A percentile compares a stretch with the other conserved stretches of the same genome.
Evolutionary conservation across 2,329 filamentous ascomycete species (phyloP).

Genomic region (Sporothrix sp.): DNA sequence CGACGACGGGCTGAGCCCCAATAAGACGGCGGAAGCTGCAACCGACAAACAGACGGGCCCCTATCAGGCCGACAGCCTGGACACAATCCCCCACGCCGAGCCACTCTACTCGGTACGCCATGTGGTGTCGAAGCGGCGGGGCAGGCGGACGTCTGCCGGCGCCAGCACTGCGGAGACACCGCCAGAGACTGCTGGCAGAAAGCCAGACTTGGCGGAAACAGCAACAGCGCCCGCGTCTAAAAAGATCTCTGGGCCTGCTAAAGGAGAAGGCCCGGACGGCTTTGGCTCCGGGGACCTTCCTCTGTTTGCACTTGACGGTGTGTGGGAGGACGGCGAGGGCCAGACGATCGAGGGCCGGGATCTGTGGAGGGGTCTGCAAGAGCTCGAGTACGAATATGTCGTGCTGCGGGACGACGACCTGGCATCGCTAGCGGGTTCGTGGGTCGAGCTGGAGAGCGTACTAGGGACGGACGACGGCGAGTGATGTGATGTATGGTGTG

Average conservation of each 20-base stretch:
- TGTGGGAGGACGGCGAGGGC: slow-evolving; percentile 2
- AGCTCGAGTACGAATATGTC: slow-evolving; percentile 11
- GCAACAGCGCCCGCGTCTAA: too few species aligned
- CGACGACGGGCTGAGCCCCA: neutral
- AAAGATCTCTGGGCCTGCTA: neutral
- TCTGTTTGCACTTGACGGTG: neutral
- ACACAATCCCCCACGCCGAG: slow-evolving; percentile 4
- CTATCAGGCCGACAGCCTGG: slow-evolving; percentile 9
- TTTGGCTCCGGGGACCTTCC: neutral
- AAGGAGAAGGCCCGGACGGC: neutral
- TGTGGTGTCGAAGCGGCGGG: neutral
- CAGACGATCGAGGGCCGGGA: neutral
- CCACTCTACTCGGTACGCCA: slow-evolving; percentile 9
- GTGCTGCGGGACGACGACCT: slow-evolving; percentile 11
- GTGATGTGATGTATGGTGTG: neutral
- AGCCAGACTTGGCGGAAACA: neutral
- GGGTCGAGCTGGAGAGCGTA: slow-evolving; percentile 12
- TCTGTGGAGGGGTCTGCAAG: neutral
- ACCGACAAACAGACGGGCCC: neutral
- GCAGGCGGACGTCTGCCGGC: neutral
- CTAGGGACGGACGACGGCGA: slow-evolving; percentile 4
- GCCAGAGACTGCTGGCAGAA: too few species aligned
- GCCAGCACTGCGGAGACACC: slow-evolving; percentile 8
- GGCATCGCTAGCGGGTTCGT: slow-evolving; percentile 9
- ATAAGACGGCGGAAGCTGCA: neutral